phyloP scores from a whole-genome alignment of 2,329 filamentous ascomycete genomes.

The Fusarium armeniacum region DNA sequence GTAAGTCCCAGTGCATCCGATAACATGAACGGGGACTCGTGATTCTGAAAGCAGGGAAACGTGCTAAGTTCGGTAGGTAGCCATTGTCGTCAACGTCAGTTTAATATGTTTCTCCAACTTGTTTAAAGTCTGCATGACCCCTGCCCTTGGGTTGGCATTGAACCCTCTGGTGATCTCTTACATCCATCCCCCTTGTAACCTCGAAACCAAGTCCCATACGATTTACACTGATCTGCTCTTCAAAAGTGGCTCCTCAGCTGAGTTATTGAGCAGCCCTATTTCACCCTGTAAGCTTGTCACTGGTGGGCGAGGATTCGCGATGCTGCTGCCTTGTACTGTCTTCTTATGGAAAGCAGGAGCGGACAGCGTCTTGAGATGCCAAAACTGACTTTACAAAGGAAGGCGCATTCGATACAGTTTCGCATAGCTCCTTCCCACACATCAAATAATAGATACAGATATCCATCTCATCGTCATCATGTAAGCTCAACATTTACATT shows the following conservation, averaged over 20 bases:
- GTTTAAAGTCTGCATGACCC: slow-evolving; percentile 47
- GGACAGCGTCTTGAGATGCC: slow-evolving; percentile 2
- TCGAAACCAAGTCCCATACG: slow-evolving; percentile 20
- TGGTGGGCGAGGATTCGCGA: not conserved
- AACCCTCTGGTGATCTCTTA: slow-evolving; percentile 26
- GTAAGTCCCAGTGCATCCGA: slow-evolving; percentile 31
- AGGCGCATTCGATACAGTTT: slow-evolving; percentile 26
- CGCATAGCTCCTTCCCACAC: slow-evolving; percentile 11
- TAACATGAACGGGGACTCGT: slow-evolving; percentile 17
- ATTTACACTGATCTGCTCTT: slow-evolving; percentile 30
- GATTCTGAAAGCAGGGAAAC: slow-evolving; percentile 45
- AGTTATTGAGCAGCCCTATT: slow-evolving; percentile 26
- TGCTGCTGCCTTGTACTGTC: slow-evolving; percentile 6
- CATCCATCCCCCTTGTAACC: slow-evolving; percentile 37
- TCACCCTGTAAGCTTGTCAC: slow-evolving; percentile 32
- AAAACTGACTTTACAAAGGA: slow-evolving; percentile 38
- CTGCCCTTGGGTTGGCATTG: slow-evolving; percentile 33
- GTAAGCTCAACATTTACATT: slow-evolving; percentile 38
- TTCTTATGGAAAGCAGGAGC: slow-evolving; percentile 1
- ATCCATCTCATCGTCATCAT: slow-evolving; percentile 28
- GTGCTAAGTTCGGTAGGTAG: not conserved
- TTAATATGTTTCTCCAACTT: slow-evolving; percentile 24
- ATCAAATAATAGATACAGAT: not conserved
- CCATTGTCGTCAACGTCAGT: slow-evolving; percentile 47
- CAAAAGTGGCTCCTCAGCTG: slow-evolving; percentile 29